Evolutionary conservation across 1,284 basidiomycete genomes (phyloP).

Genomic region (Coriolopsis trogii): DNA sequence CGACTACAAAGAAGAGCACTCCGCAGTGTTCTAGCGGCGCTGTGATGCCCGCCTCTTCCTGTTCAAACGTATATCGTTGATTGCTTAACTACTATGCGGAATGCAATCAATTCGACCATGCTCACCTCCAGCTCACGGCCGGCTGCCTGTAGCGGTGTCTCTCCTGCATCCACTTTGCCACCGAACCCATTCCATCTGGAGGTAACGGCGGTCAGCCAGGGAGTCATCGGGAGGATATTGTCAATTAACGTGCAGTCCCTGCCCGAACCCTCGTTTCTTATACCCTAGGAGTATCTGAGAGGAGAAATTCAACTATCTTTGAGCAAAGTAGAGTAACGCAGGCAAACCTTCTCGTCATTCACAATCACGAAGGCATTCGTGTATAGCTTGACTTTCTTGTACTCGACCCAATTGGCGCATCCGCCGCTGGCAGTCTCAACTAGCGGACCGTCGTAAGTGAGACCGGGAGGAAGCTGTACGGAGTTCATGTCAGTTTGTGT

Average conservation of each 20-base stretch:
- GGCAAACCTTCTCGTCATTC: constrained; percentile 15
- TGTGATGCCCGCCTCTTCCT: constrained; percentile 81
- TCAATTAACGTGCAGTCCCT: constrained; percentile 56
- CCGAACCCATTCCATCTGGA: constrained; percentile 74
- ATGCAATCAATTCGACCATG: not conserved
- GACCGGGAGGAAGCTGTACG: constrained; percentile 36
- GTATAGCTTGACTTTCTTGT: constrained; percentile 47
- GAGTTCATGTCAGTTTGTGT: too few relatives aligned
- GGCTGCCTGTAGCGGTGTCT: constrained; percentile 63
- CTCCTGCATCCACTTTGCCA: constrained; percentile 69
- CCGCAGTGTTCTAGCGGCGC: constrained; percentile 62
- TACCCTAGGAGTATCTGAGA: constrained; percentile 62
- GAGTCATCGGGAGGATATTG: too few relatives aligned
- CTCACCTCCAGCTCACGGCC: constrained; percentile 63
- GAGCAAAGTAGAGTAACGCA: too few relatives aligned
- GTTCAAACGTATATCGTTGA: not conserved
- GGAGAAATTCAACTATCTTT: too few relatives aligned
- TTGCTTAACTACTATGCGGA: too few relatives aligned
- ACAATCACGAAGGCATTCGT: constrained; percentile 59
- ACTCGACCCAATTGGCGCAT: constrained; percentile 42
- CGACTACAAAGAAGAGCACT: constrained; percentile 59
- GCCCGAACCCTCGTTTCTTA: constrained; percentile 75
- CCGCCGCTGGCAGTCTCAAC: constrained; percentile 39
- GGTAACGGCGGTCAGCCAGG: not conserved
- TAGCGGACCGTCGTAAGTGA: constrained; percentile 34